Base-by-base conservation (phyloP, 2,329 filamentous ascomycete species). In the Fusarium sp. region DNA sequence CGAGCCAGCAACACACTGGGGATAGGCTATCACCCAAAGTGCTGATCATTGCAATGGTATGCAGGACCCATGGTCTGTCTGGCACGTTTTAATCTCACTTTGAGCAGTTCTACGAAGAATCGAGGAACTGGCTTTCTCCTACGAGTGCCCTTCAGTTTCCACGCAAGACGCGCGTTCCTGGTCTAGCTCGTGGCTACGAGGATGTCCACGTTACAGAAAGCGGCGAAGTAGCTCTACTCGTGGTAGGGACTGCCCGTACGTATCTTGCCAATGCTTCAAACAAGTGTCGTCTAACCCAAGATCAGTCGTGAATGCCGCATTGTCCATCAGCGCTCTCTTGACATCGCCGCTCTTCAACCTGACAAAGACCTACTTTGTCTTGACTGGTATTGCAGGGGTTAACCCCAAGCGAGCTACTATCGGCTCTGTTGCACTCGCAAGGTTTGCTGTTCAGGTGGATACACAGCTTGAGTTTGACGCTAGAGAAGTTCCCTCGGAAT, bases 351-450 rank as follows among this genome's bases (percentile, higher is more conserved):
- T 56, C 3, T 68, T 68, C 7, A 40, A 68, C 6, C 40, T 68
- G 12, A 38, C 26, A 13, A 66, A 45, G 29, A 64, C 65, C 1
- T 68, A 68, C 29, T 68, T 68, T 7, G 13, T 68, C 22, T 28
- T 68, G 34, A 68, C 65, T 0, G 65, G 65, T 2, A 68, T 68
- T 0, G 65, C 65, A 3, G 65, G 65, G 0, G 61, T 68, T 1
- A 68, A 68, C 2, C 65, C 65, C 1, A 68, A 68, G 25, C 40
- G 59, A 29, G 65, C 61, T 0, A 66, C 65, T 3, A 62, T 68
- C 7, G 65, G 65, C 0, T 68, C 65, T 11, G 65, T 68, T 6
- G 65, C 65, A 0, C 39, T 68, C n/a, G 65, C 65, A 7, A 68
- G 28, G n/a, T 68, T 68, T 13, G 63, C 65, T 1, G 12, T 68